Percentiles rank a stretch among this genome's conserved stretches.
Evolutionary conservation across 176 grass and related monocot species (phyloP).

Genomic region (Saccharum officinarum): DNA sequence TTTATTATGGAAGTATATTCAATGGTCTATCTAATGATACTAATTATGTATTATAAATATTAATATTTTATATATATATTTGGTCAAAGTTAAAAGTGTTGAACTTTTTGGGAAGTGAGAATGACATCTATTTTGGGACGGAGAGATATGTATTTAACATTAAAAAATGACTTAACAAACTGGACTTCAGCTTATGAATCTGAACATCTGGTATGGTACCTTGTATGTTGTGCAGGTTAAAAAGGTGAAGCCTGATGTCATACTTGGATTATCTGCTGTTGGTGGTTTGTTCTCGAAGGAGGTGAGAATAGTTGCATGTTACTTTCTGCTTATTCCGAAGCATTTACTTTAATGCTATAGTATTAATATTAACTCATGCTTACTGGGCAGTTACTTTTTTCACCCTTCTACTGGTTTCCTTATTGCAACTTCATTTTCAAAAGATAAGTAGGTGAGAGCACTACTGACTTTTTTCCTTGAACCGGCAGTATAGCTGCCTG

Average conservation of each 20-base stretch:
- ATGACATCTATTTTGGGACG: too few species aligned
- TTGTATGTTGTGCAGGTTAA: constrained; percentile 66
- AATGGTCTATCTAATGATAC: too few species aligned
- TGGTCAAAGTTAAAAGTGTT: too few species aligned
- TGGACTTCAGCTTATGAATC: constrained; percentile 25
- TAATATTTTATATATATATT: too few species aligned
- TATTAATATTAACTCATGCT: constrained; percentile 13
- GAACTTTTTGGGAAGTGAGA: too few species aligned
- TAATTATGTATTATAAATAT: too few species aligned
- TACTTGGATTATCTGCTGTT: constrained; percentile 99
- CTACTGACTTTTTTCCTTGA: not conserved
- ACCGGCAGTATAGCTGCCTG: not conserved
- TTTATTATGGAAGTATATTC: too few species aligned
- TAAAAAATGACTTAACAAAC: constrained; percentile 24
- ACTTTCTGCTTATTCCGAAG: constrained; percentile 16
- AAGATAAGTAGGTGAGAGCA: not conserved
- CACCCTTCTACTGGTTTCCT: not conserved
- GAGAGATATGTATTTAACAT: constrained; percentile 4
- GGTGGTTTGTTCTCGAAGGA: constrained; percentile 93
- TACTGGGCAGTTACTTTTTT: not conserved
- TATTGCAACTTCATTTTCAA: not conserved
- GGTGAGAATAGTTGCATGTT: constrained; percentile 47
- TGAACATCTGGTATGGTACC: constrained; percentile 8
- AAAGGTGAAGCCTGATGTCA: constrained; percentile 96
- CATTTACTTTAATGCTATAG: constrained; percentile 12